Percentiles rank a stretch among this genome's conserved stretches.
Evolutionary conservation across 2,329 filamentous ascomycete genomes (phyloP).

Genomic region (Ophiobolus disseminans): DNA sequence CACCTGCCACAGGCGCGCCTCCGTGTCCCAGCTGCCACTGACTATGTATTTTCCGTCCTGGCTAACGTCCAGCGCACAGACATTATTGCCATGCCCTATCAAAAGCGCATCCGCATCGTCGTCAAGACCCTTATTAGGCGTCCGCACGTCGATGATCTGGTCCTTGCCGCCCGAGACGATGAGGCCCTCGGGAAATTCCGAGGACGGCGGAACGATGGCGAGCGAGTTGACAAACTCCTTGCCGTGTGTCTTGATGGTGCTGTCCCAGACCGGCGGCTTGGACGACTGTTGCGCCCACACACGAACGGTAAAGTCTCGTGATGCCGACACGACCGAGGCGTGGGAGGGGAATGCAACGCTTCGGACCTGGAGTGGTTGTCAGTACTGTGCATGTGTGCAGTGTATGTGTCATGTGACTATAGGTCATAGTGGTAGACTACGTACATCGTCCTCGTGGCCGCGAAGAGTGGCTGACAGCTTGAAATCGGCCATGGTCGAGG

Average conservation of each 20-base stretch:
- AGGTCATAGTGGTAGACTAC: neutral
- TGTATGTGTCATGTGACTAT: no score
- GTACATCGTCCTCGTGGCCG: slow-evolving; percentile 92
- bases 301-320: slow-evolving; percentile 88
- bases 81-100: slow-evolving; percentile 84
- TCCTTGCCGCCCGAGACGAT: slow-evolving; percentile 90
- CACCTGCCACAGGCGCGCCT: slow-evolving; percentile 86
- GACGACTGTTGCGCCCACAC: slow-evolving; percentile 76
- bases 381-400: no score
- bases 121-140: slow-evolving; percentile 68
- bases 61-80: slow-evolving; percentile 84
- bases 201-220: slow-evolving; percentile 74
- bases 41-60: slow-evolving; percentile 76
- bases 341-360: slow-evolving; percentile 79
- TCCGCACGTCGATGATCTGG: slow-evolving; percentile 88
- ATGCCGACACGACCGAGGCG: slow-evolving; percentile 80
- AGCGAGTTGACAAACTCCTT: slow-evolving; percentile 88
- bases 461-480: slow-evolving; percentile 90
- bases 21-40: slow-evolving; percentile 92
- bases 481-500: slow-evolving; percentile 74
- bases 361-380: slow-evolving; percentile 70
- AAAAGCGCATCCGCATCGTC: slow-evolving; percentile 86
- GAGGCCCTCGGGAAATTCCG: slow-evolving; percentile 76
- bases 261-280: slow-evolving; percentile 75
- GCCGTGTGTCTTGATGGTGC: slow-evolving; percentile 78